A percentile compares a stretch with the other conserved stretches of the same genome.
phyloP scores from a whole-genome alignment of 768 basidiomycete genomes.

The Roridomyces roridus region DNA sequence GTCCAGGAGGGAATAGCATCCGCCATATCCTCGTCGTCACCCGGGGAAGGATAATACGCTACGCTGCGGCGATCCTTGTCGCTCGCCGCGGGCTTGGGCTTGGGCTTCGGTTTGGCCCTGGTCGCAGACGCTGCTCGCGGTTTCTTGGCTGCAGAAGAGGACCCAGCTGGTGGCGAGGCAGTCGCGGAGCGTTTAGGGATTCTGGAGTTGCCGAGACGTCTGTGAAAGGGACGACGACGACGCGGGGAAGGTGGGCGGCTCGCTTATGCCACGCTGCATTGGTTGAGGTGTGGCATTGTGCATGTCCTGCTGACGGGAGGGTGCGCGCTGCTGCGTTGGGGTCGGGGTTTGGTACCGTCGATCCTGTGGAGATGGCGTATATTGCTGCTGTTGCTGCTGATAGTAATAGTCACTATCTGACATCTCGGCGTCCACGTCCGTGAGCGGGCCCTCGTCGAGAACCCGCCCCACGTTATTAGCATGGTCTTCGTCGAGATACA shows the following conservation, averaged over 20 bases:
- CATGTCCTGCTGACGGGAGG: constrained; percentile 27
- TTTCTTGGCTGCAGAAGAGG: constrained; percentile 39
- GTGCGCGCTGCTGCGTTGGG: constrained; percentile 32
- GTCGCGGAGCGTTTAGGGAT: constrained; percentile 32
- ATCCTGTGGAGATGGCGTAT: constrained; percentile 6
- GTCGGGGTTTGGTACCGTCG: constrained; percentile 26
- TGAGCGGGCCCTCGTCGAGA: constrained; percentile 76
- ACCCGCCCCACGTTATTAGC: constrained; percentile 57
- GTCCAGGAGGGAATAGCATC: constrained; percentile 88
- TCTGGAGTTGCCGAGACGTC: constrained; percentile 36
- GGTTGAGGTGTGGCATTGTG: constrained; percentile 31
- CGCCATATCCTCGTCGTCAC: constrained; percentile 58
- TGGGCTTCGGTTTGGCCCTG: constrained; percentile 46
- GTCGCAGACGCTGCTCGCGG: constrained; percentile 46
- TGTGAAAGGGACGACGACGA: constrained; percentile 38
- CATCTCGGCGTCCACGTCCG: constrained; percentile 72
- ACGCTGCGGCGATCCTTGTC: constrained; percentile 59
- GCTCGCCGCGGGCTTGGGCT: constrained; percentile 42
- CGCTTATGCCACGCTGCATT: constrained; percentile 41
- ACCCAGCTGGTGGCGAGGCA: constrained; percentile 28
- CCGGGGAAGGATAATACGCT: constrained; percentile 72
- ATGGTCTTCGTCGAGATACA: constrained; percentile 70
- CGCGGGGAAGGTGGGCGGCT: constrained; percentile 43
- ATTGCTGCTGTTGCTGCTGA: constrained; percentile 32
- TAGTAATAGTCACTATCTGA: constrained; percentile 46